A percentile compares a stretch with the other conserved stretches of the same genome.
phyloP scores from a whole-genome alignment of 768 basidiomycete species.

The Leccinum aurantiacum region DNA sequence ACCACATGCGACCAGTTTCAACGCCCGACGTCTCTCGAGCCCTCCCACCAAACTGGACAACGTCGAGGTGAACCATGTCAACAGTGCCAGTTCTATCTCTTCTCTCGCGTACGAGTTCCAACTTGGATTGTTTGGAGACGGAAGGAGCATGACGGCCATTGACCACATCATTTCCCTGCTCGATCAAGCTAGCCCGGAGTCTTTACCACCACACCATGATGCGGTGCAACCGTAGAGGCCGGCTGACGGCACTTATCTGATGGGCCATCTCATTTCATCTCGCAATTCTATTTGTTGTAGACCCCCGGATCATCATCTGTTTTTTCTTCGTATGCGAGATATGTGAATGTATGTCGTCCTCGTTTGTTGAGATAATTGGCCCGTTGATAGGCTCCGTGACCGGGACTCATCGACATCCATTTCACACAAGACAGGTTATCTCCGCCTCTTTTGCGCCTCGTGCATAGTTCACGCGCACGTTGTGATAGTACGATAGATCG shows the following conservation, averaged over 20 bases:
- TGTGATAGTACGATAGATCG: not conserved
- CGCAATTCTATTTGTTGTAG: not conserved
- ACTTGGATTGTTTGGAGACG: constrained; percentile 26
- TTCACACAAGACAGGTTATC: not conserved
- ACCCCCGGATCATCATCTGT: not conserved
- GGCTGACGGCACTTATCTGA: constrained; percentile 5
- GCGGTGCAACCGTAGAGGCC: constrained; percentile 2
- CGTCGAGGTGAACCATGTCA: constrained; percentile 11
- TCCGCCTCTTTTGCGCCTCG: not conserved
- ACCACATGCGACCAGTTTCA: not conserved
- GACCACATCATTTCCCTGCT: constrained; percentile 29
- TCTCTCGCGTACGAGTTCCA: constrained; percentile 29
- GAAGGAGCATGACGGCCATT: constrained; percentile 24
- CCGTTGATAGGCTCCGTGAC: not conserved
- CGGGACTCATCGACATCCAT: not conserved
- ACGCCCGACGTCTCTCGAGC: constrained; percentile 14
- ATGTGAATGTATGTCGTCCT: constrained; percentile 8
- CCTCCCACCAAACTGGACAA: constrained; percentile 19
- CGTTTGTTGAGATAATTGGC: constrained; percentile 1
- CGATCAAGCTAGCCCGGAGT: constrained; percentile 26
- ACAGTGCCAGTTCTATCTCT: constrained; percentile 24
- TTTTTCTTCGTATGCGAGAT: not conserved
- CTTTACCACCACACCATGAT: not conserved
- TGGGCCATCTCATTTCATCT: not conserved
- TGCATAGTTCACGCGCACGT: not conserved